A percentile compares a stretch with the other conserved stretches of the same genome.
phyloP scores from a whole-genome alignment of 257 asterid species.

The Rehmannia glutinosa region DNA sequence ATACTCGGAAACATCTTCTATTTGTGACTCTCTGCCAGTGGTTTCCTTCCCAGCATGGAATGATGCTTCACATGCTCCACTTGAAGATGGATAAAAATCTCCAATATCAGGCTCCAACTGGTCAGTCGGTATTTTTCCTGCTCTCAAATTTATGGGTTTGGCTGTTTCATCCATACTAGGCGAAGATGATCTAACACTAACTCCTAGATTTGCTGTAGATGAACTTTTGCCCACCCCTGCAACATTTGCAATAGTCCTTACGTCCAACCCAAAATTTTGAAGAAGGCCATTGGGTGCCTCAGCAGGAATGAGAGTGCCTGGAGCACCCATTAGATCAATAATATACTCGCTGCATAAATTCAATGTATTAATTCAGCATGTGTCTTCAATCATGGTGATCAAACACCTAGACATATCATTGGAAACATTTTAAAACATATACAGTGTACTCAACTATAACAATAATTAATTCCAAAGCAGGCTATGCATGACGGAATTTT shows the following conservation, averaged over 20 bases:
- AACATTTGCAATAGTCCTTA: conserved; percentile 37
- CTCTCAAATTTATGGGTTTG: conserved; percentile 22
- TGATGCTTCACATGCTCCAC: conserved; percentile 26
- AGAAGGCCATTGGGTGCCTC: conserved; percentile 74
- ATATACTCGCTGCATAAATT: conserved; percentile 85
- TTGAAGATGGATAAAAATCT: conserved; percentile 29
- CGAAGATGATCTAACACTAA: no score
- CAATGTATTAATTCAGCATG: conserved; percentile 12
- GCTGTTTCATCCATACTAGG: conserved; percentile 32
- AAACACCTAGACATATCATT: not conserved
- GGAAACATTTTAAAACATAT: conserved; percentile 2
- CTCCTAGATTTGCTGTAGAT: conserved; percentile 18
- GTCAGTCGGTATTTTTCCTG: conserved; percentile 27
- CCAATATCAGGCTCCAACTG: conserved; percentile 37
- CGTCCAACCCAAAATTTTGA: conserved; percentile 59
- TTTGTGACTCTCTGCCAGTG: conserved; percentile 31
- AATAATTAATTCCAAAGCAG: not conserved
- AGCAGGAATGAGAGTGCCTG: conserved; percentile 94
- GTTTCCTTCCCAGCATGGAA: conserved; percentile 25
- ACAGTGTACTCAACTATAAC: not conserved
- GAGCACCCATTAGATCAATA: conserved; percentile 99
- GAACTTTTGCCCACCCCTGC: conserved; percentile 37
- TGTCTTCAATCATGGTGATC: not conserved
- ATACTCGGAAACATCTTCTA: conserved; percentile 39
- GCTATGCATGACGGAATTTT: not conserved